Base-by-base conservation (phyloP, 768 basidiomycete species). In the Lactifluus hygrophoroides region DNA sequence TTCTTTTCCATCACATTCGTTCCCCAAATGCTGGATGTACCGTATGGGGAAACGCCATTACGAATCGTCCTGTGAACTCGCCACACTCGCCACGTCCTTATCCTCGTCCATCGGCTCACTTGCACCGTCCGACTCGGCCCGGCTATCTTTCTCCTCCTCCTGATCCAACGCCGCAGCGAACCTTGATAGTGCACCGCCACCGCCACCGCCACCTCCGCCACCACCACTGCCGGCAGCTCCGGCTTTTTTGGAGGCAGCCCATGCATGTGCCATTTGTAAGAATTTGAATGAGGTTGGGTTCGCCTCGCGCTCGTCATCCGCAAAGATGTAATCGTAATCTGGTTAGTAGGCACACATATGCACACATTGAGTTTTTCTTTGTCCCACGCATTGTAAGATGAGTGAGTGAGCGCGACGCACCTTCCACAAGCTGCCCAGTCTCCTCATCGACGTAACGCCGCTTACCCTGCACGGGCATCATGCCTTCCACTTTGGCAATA, bases 281-380 rank as follows among this genome's bases (percentile, higher is more conserved):
- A 98, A 94, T 67, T 94, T 95, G 85, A 94, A 95, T 0, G 90
- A 83, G 0, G 91, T 86, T 0, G 94, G 91, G 67, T 96, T 95
- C 46, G 87, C 82, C 67, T 95, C 94, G 52, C 86, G 80, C 67
- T 96, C 93, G 78, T 98, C 95, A 75, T 97, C 95, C 27, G 93
- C 85, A 71, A 97, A 98, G 21, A 94, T 85, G 67, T 94, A 82
- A 67, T 95, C 94, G 85, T 89, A 95, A 66, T 95, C 94, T 94
- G 57, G 13, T 43, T 54, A n/a, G 43, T 5, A 19, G 62, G 32
- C 32, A 21, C 64, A 35, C 38, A 32, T 38, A 19, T 25, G 40
- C n/a, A n/a, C 40, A 40, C 40, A 23, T 21, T 51, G 35, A 7
- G 13, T 3, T 19, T 21, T 19, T 28, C 1, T 19, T n/a, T 5